Evolutionary conservation across 2,329 filamentous ascomycete species (phyloP).

Genomic region (Colletotrichum zoysiae): DNA sequence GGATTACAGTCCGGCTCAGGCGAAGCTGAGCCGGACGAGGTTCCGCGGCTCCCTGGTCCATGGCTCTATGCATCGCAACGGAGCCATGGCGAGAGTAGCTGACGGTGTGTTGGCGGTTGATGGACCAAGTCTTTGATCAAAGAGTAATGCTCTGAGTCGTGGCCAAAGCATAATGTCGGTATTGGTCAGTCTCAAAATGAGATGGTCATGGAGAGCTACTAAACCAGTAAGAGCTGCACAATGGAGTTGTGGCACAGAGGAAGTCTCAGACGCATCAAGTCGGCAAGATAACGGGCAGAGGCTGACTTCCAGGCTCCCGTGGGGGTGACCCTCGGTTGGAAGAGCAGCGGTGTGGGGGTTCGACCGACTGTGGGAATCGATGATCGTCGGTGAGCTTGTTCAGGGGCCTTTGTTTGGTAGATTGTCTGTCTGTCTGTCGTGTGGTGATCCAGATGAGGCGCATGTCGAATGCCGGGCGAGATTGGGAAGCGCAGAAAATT

Average conservation of each 20-base stretch:
- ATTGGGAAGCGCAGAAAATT: slow-evolving; percentile 17
- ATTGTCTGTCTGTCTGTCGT: slow-evolving; percentile 1
- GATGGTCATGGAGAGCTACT: not conserved
- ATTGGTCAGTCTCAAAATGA: slow-evolving; percentile 21
- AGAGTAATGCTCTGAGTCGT: slow-evolving; percentile 4
- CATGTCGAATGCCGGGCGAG: slow-evolving; percentile 29
- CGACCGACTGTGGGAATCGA: not conserved
- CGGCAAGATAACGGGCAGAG: slow-evolving; percentile 17
- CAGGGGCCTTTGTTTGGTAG: slow-evolving; percentile 7
- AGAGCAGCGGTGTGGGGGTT: slow-evolving; percentile 33
- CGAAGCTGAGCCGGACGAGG: slow-evolving; percentile 15
- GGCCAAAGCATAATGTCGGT: slow-evolving; percentile 19
- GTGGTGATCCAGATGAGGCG: slow-evolving; percentile 33
- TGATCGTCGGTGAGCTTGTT: slow-evolving; percentile 36
- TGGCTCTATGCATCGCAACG: slow-evolving; percentile 32
- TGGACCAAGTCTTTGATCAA: not conserved
- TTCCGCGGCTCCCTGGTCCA: slow-evolving; percentile 23
- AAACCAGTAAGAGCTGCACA: not conserved
- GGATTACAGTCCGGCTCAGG: slow-evolving; percentile 18
- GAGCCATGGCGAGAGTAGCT: slow-evolving; percentile 4
- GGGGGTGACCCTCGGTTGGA: slow-evolving; percentile 5
- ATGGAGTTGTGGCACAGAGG: not conserved
- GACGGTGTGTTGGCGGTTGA: slow-evolving; percentile 1
- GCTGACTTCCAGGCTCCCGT: slow-evolving; percentile 11
- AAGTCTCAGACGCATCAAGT: slow-evolving; percentile 18